Evolutionary conservation across 345 rosid genomes (phyloP).

Genomic region (Hevea brasiliensis): DNA sequence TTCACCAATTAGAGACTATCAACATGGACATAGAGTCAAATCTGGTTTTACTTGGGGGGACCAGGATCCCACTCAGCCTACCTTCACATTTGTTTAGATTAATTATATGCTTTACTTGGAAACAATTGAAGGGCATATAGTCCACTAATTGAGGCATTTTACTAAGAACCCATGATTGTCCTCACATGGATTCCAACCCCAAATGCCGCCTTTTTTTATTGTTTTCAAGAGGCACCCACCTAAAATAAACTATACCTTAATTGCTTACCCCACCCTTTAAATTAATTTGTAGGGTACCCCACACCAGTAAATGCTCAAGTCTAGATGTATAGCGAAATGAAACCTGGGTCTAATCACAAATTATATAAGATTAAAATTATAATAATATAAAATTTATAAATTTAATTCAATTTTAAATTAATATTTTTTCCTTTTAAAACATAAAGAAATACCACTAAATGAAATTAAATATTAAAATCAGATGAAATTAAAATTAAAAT

Average conservation of each 20-base stretch:
- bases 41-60: constrained; percentile 12
- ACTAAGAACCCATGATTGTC: constrained; percentile 37
- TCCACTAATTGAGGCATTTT: constrained; percentile 22
- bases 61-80: constrained; percentile 42
- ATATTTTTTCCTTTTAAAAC: no score
- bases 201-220: constrained; percentile 16
- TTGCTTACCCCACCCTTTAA: not conserved
- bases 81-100: not conserved
- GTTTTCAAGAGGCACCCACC: constrained; percentile 16
- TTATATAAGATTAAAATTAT: no score
- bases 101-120: constrained; percentile 15
- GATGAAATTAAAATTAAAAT: no score
- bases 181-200: constrained; percentile 49
- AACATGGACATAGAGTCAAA: constrained; percentile 27
- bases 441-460: no score
- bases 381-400: no score
- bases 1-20: constrained; percentile 23
- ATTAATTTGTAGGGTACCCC: constrained; percentile 12
- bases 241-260: constrained; percentile 14
- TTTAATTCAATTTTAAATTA: no score
- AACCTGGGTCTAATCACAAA: no score
- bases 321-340: no score
- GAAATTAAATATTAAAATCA: no score
- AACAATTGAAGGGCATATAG: constrained; percentile 2
- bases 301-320: constrained; percentile 2